These are phyloP conservation scores for Rosa rugosa DNA, from an alignment of 306 rosid genomes.

Conservation along the genomic window DNA sequence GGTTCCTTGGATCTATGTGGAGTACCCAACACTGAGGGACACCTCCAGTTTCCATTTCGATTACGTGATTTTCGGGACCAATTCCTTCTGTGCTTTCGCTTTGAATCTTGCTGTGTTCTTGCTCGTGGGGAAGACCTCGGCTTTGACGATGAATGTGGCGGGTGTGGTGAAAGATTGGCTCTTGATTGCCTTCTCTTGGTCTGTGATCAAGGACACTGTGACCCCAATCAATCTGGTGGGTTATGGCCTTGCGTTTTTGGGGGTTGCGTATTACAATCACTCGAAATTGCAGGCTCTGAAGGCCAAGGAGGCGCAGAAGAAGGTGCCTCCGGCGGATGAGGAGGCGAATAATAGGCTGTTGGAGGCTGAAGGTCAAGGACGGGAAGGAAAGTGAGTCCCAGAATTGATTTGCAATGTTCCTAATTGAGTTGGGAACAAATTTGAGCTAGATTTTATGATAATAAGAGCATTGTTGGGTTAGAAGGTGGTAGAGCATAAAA, in stretches of 20 bases:
- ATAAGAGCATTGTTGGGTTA: constrained; percentile 32
- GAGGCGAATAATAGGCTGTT: constrained; percentile 62
- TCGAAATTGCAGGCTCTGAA: constrained; percentile 75
- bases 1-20: constrained; percentile 74
- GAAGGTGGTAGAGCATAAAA: constrained; percentile 19
- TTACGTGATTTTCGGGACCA: constrained; percentile 65
- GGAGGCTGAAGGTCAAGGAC: constrained; percentile 61
- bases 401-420: constrained; percentile 24
- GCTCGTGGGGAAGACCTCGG: constrained; percentile 85
- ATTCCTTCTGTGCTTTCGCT: constrained; percentile 78
- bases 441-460: constrained; percentile 18
- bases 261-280: constrained; percentile 81
- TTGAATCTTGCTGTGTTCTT: constrained; percentile 79
- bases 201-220: constrained; percentile 82
- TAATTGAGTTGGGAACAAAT: constrained; percentile 6
- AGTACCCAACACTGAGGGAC: constrained; percentile 60
- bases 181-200: constrained; percentile 83
- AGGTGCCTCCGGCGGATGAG: constrained; percentile 56
- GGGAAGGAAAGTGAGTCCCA: constrained; percentile 58
- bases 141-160: constrained; percentile 90
- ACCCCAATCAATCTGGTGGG: constrained; percentile 81
- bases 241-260: constrained; percentile 75
- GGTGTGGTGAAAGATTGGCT: constrained; percentile 93
- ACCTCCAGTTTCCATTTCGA: constrained; percentile 62
- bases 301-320: constrained; percentile 86